Conservation (phyloP, 495 filamentous ascomycete species). For the Penicillium arizonense region DNA sequence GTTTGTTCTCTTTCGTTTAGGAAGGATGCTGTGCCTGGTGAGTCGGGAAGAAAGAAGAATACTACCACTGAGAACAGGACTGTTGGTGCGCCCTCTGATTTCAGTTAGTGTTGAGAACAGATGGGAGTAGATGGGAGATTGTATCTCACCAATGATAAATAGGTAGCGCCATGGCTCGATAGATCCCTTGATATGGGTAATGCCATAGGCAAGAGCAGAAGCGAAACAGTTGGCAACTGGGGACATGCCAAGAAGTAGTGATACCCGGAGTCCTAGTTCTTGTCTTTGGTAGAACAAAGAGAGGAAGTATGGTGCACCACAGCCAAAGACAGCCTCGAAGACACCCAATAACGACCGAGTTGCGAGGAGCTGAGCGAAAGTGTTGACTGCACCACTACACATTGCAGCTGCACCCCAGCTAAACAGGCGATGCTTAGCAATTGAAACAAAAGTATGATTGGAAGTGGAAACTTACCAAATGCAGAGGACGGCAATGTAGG, state of each 20-base stretch:
- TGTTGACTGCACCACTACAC: conserved; percentile 50
- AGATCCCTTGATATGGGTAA: conserved; percentile 46
- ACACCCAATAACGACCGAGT: conserved; percentile 59
- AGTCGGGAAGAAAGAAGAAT: conserved; percentile 64
- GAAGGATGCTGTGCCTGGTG: conserved; percentile 63
- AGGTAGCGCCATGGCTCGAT: conserved; percentile 26
- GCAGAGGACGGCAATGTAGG: conserved; percentile 30
- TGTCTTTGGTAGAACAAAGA: conserved; percentile 73
- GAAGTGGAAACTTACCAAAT: conserved; percentile 26
- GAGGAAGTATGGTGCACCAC: conserved; percentile 63
- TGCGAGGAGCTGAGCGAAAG: conserved; percentile 55
- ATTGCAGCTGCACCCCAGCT: conserved; percentile 51
- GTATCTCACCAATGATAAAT: conserved; percentile 27
- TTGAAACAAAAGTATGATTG: background rate
- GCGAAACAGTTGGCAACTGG: conserved; percentile 76
- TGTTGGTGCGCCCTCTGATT: conserved; percentile 68
- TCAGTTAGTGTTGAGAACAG: conserved; percentile 38
- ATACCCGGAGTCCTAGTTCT: conserved; percentile 66
- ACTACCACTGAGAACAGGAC: conserved; percentile 58
- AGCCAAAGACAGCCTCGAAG: conserved; percentile 59
- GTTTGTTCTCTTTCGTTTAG: conserved; percentile 57
- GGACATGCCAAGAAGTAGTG: conserved; percentile 67
- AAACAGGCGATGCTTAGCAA: background rate
- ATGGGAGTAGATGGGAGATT: background rate
- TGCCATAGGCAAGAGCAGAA: conserved; percentile 71